Conservation (phyloP, 2,329 filamentous ascomycete genomes). For the Gnomoniopsis smithogilvyi region DNA sequence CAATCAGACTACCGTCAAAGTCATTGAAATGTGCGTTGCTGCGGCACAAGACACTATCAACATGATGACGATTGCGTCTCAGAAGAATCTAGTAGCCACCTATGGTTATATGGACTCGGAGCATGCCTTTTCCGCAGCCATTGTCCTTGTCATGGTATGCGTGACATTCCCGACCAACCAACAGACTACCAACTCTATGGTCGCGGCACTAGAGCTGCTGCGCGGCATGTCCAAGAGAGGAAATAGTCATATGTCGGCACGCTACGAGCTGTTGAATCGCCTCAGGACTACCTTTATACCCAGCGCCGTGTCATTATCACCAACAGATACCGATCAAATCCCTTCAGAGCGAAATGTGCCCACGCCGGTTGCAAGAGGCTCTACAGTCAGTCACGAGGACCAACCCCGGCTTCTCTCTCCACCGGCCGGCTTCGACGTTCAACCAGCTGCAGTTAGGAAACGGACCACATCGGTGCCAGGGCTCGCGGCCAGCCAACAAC, state of each 20-base stretch:
- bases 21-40: conserved; percentile 50
- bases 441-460: neutral
- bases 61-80: conserved; percentile 45
- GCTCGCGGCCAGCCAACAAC: too few relatives aligned
- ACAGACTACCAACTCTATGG: conserved; percentile 41
- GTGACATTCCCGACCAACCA: conserved; percentile 46
- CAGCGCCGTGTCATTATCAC: neutral
- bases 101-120: conserved; percentile 58
- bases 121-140: conserved; percentile 51
- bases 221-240: conserved; percentile 49
- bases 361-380: neutral
- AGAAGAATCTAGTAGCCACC: conserved; percentile 49
- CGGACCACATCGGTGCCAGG: neutral
- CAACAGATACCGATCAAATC: neutral
- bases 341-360: neutral
- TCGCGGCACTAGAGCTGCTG: conserved; percentile 42
- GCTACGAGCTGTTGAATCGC: conserved; percentile 30
- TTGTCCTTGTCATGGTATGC: conserved; percentile 53
- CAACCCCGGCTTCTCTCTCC: neutral
- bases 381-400: neutral
- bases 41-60: conserved; percentile 46
- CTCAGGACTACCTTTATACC: conserved; percentile 26
- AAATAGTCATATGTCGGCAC: conserved; percentile 43
- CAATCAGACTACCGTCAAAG: conserved; percentile 42
- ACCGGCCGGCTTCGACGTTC: neutral